phyloP scores from a whole-genome alignment of 164 flowering plant genomes.

The Chimonanthus praecox region DNA sequence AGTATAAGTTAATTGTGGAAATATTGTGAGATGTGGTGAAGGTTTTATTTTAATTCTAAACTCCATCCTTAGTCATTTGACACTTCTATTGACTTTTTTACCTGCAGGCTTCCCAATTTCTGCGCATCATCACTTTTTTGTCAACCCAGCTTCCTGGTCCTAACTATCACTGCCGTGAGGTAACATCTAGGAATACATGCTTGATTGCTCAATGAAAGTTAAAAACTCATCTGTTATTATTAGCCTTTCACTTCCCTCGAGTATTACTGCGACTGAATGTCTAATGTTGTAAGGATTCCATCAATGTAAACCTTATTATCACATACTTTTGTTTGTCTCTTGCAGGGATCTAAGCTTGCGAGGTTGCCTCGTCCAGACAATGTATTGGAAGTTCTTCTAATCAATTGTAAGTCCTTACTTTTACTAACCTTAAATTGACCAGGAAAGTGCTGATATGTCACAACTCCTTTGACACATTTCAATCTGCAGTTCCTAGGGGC shows the following conservation, averaged over 20 bases:
- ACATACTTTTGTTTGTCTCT: neutral
- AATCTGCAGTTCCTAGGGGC: constrained; percentile 79
- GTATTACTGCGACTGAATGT: neutral
- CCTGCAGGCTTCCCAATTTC: constrained; percentile 75
- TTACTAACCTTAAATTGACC: neutral
- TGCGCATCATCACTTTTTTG: constrained; percentile 81
- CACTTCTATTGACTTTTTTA: constrained; percentile 7
- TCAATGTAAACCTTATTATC: neutral
- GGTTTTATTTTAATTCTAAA: no score
- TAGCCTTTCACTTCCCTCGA: neutral
- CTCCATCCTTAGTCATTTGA: no score
- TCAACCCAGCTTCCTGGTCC: constrained; percentile 99
- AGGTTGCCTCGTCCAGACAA: constrained; percentile 70
- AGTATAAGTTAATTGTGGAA: no score
- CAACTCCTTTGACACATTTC: neutral
- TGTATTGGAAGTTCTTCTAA: constrained; percentile 61
- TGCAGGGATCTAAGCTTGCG: constrained; percentile 94
- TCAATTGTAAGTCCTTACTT: constrained; percentile 43
- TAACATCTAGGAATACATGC: constrained; percentile 11
- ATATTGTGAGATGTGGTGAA: no score
- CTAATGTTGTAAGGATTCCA: neutral
- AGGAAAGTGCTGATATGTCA: neutral
- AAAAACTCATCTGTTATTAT: neutral
- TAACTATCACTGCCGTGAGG: constrained; percentile 99
- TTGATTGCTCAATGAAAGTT: neutral